phyloP scores from a whole-genome alignment of 148 eudicot species.

The Oxyria digyna region DNA sequence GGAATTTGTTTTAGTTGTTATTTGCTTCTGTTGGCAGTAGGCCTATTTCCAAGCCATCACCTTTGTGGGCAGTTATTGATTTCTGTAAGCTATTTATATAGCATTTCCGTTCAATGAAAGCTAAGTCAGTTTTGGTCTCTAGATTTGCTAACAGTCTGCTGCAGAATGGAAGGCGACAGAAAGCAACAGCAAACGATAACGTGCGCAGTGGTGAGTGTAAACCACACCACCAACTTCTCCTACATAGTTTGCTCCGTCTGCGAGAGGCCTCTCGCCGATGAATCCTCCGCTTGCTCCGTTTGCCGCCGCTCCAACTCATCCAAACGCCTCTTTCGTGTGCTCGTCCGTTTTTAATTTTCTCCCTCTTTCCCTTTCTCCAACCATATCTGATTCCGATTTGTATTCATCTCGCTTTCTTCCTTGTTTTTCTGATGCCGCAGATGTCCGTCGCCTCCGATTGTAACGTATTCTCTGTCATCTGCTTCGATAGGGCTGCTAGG shows the following conservation, averaged over 20 bases:
- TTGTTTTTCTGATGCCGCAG: slow-evolving; percentile 19
- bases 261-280: slow-evolving; percentile 49
- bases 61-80: too few relatives aligned
- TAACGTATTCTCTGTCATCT: slow-evolving; percentile 61
- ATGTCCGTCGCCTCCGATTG: slow-evolving; percentile 65
- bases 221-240: slow-evolving; percentile 25
- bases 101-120: too few relatives aligned
- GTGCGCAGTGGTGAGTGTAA: slow-evolving; percentile 46
- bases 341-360: slow-evolving; percentile 25
- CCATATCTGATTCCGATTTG: neutral
- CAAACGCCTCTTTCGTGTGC: slow-evolving; percentile 68
- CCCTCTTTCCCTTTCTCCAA: neutral
- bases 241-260: slow-evolving; percentile 68
- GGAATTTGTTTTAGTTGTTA: too few relatives aligned
- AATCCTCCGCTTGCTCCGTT: slow-evolving; percentile 16
- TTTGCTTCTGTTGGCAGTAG: too few relatives aligned
- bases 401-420: neutral
- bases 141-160: too few relatives aligned
- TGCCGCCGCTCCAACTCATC: slow-evolving; percentile 36
- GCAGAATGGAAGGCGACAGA: slow-evolving; percentile 1
- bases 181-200: slow-evolving; percentile 12
- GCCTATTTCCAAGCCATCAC: too few relatives aligned
- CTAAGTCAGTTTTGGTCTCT: too few relatives aligned
- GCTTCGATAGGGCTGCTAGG: slow-evolving; percentile 81
- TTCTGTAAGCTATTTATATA: too few relatives aligned